Percentiles rank a stretch among this genome's conserved stretches.
Evolutionary conservation across 208 protist species (phyloP).

Genomic region (Phytomonas francai): DNA sequence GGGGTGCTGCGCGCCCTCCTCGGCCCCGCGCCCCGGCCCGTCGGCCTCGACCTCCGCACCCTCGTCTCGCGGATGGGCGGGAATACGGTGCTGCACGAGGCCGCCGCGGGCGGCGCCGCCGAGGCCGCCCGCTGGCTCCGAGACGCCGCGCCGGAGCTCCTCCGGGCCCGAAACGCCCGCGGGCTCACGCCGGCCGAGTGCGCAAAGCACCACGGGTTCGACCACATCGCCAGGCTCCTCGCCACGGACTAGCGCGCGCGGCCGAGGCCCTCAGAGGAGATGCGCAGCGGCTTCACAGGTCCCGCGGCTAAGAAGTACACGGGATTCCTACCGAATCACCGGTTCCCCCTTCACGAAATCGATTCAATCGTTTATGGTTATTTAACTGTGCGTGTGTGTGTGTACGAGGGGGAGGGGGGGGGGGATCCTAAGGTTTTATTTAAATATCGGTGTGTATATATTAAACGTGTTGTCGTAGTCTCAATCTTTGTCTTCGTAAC

Average conservation of each 20-base stretch:
- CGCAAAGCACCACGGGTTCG: constrained; percentile 61
- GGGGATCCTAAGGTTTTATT: too few relatives aligned
- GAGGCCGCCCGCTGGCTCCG: constrained; percentile 59
- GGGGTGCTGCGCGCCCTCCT: constrained; percentile 59
- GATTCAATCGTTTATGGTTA: too few relatives aligned
- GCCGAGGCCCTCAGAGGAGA: too few relatives aligned
- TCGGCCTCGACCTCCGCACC: constrained; percentile 47
- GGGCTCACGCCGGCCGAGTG: constrained; percentile 61
- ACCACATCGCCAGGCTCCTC: constrained; percentile 41
- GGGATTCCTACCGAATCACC: too few relatives aligned
- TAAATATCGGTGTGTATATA: too few relatives aligned
- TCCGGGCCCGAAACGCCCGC: constrained; percentile 32
- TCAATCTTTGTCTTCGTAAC: too few relatives aligned
- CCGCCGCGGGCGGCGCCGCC: constrained; percentile 42
- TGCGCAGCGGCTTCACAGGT: too few relatives aligned
- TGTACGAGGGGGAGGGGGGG: too few relatives aligned
- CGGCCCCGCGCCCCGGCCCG: constrained; percentile 19
- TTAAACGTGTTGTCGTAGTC: too few relatives aligned
- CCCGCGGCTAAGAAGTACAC: too few relatives aligned
- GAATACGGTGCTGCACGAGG: constrained; percentile 73
- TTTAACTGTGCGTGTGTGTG: too few relatives aligned
- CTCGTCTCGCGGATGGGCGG: constrained; percentile 39
- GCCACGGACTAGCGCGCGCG: constrained; percentile 17
- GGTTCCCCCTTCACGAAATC: too few relatives aligned
- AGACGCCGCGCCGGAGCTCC: constrained; percentile 28